Percentiles rank a stretch among this genome's conserved stretches.
Evolutionary conservation across 1,139 yeast species (phyloP).

Genomic region (Suhomyces choctaworum): DNA sequence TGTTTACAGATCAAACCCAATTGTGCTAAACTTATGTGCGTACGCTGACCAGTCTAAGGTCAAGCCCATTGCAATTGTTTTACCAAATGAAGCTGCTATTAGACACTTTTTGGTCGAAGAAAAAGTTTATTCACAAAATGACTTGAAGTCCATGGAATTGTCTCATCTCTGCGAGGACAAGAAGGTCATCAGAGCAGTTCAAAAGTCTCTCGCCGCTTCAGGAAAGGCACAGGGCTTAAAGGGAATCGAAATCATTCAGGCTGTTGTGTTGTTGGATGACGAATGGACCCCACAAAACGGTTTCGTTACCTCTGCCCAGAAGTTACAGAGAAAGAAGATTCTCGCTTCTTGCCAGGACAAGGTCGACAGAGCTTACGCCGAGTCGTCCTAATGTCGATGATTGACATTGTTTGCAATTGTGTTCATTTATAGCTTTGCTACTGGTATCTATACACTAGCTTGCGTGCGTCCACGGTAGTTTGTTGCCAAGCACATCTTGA

Average conservation of each 20-base stretch:
- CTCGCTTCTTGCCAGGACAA: constrained; percentile 59
- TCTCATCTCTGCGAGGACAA: constrained; percentile 51
- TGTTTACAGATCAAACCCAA: constrained; percentile 77
- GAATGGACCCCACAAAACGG: constrained; percentile 99
- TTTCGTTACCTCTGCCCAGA: constrained; percentile 91
- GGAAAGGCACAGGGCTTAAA: constrained; percentile 79
- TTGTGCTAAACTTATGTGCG: constrained; percentile 81
- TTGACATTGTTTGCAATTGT: too few species aligned
- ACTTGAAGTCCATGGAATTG: constrained; percentile 53
- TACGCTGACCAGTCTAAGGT: constrained; percentile 86
- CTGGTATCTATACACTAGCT: neutral
- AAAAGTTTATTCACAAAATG: constrained; percentile 46
- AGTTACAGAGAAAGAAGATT: constrained; percentile 92
- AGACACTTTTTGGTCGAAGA: constrained; percentile 56
- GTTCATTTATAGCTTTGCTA: constrained; percentile 4
- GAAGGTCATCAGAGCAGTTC: constrained; percentile 56
- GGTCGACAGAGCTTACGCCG: constrained; percentile 57
- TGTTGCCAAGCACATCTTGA: too few species aligned
- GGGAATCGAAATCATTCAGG: constrained; percentile 84
- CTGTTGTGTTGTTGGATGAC: constrained; percentile 74
- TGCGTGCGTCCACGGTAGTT: too few species aligned
- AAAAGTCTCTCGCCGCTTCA: constrained; percentile 63
- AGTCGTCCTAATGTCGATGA: neutral
- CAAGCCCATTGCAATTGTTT: constrained; percentile 88
- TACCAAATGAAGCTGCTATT: constrained; percentile 73